phyloP scores from a whole-genome alignment of 352 stramenopile genomes.

The Phytophthora ramorum region DNA sequence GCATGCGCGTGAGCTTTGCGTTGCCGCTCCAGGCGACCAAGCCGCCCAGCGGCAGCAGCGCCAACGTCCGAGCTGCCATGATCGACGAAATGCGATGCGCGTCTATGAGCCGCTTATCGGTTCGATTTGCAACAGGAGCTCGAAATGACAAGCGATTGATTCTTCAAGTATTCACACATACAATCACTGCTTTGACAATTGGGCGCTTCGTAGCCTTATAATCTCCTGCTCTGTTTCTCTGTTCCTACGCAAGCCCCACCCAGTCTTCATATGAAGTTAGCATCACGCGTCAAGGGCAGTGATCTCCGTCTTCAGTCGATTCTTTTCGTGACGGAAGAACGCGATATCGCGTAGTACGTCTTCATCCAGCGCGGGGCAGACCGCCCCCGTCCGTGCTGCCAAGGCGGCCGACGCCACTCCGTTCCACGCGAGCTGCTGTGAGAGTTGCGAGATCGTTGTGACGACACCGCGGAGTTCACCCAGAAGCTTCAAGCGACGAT shows the following conservation, averaged over 20 bases:
- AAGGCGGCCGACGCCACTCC: conserved; percentile 38
- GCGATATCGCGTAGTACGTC: conserved; percentile 54
- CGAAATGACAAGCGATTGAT: no score
- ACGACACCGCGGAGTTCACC: conserved; percentile 46
- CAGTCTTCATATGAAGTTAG: conserved; percentile 16
- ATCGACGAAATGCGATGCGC: conserved; percentile 15
- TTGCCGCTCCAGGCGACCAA: conserved; percentile 80
- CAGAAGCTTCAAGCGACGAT: conserved; percentile 46
- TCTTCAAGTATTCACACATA: conserved; percentile 29
- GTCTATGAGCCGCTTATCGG: conserved; percentile 8
- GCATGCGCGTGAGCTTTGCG: conserved; percentile 59
- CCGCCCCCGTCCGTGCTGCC: conserved; percentile 25
- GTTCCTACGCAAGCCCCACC: background rate
- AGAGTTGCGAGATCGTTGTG: conserved; percentile 46
- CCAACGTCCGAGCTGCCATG: conserved; percentile 49
- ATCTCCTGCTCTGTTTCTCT: conserved; percentile 4
- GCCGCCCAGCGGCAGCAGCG: conserved; percentile 63
- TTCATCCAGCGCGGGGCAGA: conserved; percentile 23
- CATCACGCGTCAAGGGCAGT: conserved; percentile 24
- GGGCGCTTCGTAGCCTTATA: conserved; percentile 7
- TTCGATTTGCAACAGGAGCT: conserved; percentile 16
- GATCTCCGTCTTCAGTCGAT: conserved; percentile 44
- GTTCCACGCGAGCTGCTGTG: conserved; percentile 46
- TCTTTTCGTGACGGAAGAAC: conserved; percentile 52
- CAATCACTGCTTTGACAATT: conserved; percentile 4